Base-by-base conservation (phyloP, 1,284 basidiomycete genomes). In the Cutaneotrichosporon sp. region DNA sequence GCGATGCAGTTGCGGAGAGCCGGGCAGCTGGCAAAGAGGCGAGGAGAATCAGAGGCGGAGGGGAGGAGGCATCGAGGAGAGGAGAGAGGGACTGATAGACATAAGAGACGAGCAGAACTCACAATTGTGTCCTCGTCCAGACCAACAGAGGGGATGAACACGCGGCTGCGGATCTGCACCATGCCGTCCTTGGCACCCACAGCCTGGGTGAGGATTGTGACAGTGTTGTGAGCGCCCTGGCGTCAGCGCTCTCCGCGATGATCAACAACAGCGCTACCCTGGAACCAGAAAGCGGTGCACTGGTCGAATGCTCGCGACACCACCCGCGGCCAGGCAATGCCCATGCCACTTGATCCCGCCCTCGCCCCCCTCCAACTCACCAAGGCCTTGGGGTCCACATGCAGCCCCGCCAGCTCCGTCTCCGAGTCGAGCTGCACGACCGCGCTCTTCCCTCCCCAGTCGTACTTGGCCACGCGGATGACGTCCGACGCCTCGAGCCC, bases 121-220 rank as follows among this genome's bases (percentile, higher is more conserved):
- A 76, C 75, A 6, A 77, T 72, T 27, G 71, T 68, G 62, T 77
- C 75, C 56, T 77, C 75, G 27, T 67, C 66, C 27, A 73, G 62
- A 2, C 68, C 72, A 3, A 71, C 24, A 3, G 62, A 63, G 2
- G 70, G 68, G 2, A 49, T 67, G 58, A 73, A 72, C 25, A 74
- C 70, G 47, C 75, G 58, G 14, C 69, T 70, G 47, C 67, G 60
- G 59, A 66, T 56, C 22, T 33, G 33, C 3, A 60, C 54, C 11
- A 45, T 53, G 14, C 47, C 50, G 1, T 45, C 49, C 16, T 54
- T 42, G 1, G n/a, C 18, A 0, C 54, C 49, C 2, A 46, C 11
- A 1, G 57, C 52, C 36, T 66, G 65, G 11, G 65, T 63, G 9
- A 63, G 16, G 31, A 59, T 56, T 10, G 56, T 59, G 38, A 51